Conservation (phyloP, 2,329 filamentous ascomycete species). For the Botrytis fabae region DNA sequence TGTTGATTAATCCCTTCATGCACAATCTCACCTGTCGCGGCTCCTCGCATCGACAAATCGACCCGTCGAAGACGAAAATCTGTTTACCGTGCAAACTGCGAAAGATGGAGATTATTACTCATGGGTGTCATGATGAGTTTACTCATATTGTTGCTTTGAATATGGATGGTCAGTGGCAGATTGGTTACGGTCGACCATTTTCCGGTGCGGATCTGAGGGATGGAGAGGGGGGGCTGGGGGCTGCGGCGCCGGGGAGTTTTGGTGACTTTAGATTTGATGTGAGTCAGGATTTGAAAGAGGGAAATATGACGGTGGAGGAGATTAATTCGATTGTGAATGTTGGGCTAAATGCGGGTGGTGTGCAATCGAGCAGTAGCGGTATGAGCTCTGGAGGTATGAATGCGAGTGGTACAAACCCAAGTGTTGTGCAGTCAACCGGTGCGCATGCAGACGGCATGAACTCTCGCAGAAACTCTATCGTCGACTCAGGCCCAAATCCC, state of each 20-base stretch:
- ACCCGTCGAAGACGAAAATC: background rate
- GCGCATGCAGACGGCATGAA: background rate
- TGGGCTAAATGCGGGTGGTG: background rate
- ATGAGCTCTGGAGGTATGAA: background rate
- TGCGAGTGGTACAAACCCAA: background rate
- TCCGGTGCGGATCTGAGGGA: background rate
- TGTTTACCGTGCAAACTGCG: background rate
- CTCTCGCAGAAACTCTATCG: background rate
- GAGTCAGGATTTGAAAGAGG: background rate
- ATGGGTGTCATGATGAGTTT: slow-evolving; percentile 13
- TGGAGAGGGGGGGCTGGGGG: background rate
- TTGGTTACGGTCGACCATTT: background rate
- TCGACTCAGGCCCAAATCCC: background rate
- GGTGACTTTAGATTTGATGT: background rate
- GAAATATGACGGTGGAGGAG: background rate
- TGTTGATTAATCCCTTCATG: slow-evolving; percentile 17
- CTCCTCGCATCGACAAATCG: background rate
- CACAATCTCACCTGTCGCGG: slow-evolving; percentile 13
- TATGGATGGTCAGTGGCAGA: background rate
- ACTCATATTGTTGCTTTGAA: background rate
- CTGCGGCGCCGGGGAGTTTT: background rate
- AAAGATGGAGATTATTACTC: slow-evolving; percentile 3
- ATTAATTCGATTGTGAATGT: background rate
- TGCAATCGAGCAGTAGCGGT: background rate
- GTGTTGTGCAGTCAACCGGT: background rate